These are phyloP conservation scores for Ophiosphaerella herpotricha DNA, from an alignment of 2,329 filamentous ascomycete genomes.

Conservation along the genomic window DNA sequence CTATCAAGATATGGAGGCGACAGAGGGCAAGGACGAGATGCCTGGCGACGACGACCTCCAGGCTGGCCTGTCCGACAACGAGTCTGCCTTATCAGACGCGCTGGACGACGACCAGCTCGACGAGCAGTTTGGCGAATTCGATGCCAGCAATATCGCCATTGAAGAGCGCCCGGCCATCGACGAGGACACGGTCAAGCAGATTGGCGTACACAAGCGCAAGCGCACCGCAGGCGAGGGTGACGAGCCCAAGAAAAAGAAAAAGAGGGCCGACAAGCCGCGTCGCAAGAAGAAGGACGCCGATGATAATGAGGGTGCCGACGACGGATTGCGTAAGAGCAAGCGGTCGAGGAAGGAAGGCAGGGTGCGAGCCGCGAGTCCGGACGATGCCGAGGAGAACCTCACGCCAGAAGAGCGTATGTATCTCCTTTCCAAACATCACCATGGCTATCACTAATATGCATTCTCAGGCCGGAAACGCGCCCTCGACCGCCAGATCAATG, in stretches of 20 bases:
- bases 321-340: conserved; percentile 60
- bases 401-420: conserved; percentile 79
- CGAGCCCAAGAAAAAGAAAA: conserved; percentile 72
- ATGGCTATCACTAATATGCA: conserved; percentile 14
- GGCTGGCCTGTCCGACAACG: conserved; percentile 59
- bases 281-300: conserved; percentile 55
- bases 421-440: not conserved
- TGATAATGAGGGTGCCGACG: conserved; percentile 55
- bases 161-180: conserved; percentile 66
- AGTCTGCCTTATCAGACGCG: conserved; percentile 64
- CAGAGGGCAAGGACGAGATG: conserved; percentile 45
- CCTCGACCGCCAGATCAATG: conserved; percentile 85
- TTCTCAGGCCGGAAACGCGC: conserved; percentile 70
- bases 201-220: conserved; percentile 68
- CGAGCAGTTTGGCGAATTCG: conserved; percentile 59
- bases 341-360: conserved; percentile 49
- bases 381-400: conserved; percentile 76
- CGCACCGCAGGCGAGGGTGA: conserved; percentile 63
- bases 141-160: conserved; percentile 64
- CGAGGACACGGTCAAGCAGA: conserved; percentile 63
- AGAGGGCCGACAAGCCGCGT: conserved; percentile 60
- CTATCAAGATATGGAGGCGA: conserved; percentile 52
- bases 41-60: conserved; percentile 45
- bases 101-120: conserved; percentile 69
- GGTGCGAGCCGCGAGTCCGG: conserved; percentile 46